These are phyloP conservation scores for Suhomyces taliae DNA, from an alignment of 1,139 yeast species.

Conservation along the genomic window DNA sequence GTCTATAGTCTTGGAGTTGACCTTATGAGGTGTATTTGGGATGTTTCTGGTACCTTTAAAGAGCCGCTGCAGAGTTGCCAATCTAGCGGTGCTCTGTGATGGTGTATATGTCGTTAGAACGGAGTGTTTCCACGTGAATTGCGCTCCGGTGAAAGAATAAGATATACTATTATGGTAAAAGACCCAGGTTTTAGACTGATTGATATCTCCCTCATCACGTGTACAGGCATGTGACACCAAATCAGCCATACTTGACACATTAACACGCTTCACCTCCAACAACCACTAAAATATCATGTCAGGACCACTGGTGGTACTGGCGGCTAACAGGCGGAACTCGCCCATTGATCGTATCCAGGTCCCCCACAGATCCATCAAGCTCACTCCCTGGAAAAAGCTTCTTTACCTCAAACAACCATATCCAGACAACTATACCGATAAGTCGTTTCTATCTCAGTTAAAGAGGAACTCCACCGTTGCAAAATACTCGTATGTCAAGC, in stretches of 20 bases:
- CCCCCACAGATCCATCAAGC: not conserved
- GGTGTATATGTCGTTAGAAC: too few species aligned
- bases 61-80: too few species aligned
- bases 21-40: too few species aligned
- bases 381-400: constrained; percentile 70
- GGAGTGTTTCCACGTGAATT: too few species aligned
- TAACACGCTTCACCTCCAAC: not conserved
- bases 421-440: constrained; percentile 90
- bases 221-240: not conserved
- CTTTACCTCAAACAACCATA: constrained; percentile 86
- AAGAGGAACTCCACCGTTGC: constrained; percentile 75
- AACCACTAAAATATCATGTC: not conserved
- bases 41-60: too few species aligned
- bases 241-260: not conserved
- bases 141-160: too few species aligned
- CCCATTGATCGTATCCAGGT: not conserved
- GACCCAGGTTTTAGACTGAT: too few species aligned
- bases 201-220: not conserved
- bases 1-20: too few species aligned
- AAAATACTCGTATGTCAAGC: constrained; percentile 60
- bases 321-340: not conserved
- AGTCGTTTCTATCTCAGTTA: constrained; percentile 73
- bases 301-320: not conserved
- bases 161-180: too few species aligned
- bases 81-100: too few species aligned